These are phyloP conservation scores for Eleusine indica DNA, from an alignment of 176 grass and related monocot genomes.

Conservation along the genomic window DNA sequence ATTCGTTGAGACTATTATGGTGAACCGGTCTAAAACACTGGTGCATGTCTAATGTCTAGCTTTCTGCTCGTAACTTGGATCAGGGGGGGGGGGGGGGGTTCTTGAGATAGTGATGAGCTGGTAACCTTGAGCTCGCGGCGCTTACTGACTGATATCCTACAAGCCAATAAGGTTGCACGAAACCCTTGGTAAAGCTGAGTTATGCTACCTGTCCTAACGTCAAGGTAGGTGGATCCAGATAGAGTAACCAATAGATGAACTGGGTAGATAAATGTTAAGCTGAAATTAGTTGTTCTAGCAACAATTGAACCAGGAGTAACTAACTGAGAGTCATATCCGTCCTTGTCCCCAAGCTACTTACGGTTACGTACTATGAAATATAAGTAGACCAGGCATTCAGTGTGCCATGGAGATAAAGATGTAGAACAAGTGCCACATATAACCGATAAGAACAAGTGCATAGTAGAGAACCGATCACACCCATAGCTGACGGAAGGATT, in stretches of 20 bases:
- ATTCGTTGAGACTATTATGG: constrained; percentile 41
- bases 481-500: too few relatives aligned
- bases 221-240: neutral
- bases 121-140: neutral
- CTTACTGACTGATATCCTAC: neutral
- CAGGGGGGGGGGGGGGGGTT: neutral
- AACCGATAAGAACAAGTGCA: too few relatives aligned
- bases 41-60: neutral
- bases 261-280: neutral
- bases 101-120: neutral
- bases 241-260: neutral
- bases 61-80: neutral
- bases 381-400: too few relatives aligned
- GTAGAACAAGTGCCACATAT: too few relatives aligned
- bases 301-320: too few relatives aligned
- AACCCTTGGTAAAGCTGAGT: neutral
- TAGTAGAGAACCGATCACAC: too few relatives aligned
- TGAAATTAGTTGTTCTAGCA: too few relatives aligned
- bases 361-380: too few relatives aligned
- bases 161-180: neutral
- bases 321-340: too few relatives aligned
- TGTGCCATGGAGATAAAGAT: too few relatives aligned
- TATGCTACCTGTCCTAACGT: neutral
- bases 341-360: too few relatives aligned
- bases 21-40: constrained; percentile 40